Percentiles rank a stretch among this genome's conserved stretches.
These are phyloP conservation scores for Rhizopogon rudus DNA, from an alignment of 768 basidiomycete species.

Conservation along the genomic window DNA sequence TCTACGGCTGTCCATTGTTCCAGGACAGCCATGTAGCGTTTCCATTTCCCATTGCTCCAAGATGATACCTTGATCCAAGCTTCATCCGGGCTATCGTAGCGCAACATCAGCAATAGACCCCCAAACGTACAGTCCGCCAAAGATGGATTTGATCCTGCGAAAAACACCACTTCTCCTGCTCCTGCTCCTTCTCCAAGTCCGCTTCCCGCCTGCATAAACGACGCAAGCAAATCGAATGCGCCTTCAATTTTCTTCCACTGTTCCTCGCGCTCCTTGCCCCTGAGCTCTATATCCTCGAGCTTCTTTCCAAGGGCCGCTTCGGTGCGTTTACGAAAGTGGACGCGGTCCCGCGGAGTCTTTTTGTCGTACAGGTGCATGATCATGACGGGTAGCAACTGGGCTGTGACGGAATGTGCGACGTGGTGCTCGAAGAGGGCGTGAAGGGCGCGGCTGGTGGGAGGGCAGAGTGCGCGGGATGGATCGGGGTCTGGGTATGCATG, in stretches of 20 bases:
- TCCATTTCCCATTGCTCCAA: slow-evolving; percentile 27
- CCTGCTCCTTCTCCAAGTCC: not conserved
- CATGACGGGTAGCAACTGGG: slow-evolving; percentile 13
- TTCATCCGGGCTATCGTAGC: slow-evolving; percentile 22
- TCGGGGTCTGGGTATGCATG: slow-evolving; percentile 17
- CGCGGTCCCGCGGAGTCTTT: slow-evolving; percentile 16
- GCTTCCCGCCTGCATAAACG: slow-evolving; percentile 4
- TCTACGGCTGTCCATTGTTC: slow-evolving; percentile 13
- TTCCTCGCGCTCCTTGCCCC: slow-evolving; percentile 18
- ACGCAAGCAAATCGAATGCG: slow-evolving; percentile 8
- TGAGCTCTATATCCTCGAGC: slow-evolving; percentile 8
- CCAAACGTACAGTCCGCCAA: slow-evolving; percentile 25
- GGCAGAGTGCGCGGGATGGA: slow-evolving; percentile 11
- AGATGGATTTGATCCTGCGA: slow-evolving; percentile 16
- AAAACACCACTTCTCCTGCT: slow-evolving; percentile 3
- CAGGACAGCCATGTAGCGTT: slow-evolving; percentile 13
- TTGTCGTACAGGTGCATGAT: slow-evolving; percentile 16
- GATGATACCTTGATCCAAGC: slow-evolving; percentile 18
- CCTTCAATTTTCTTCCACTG: slow-evolving; percentile 18
- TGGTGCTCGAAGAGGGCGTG: slow-evolving; percentile 21
- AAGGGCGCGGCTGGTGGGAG: slow-evolving; percentile 13
- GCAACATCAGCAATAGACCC: slow-evolving; percentile 18
- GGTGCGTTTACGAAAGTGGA: slow-evolving; percentile 10
- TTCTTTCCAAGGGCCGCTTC: slow-evolving; percentile 9
- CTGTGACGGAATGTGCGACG: slow-evolving; percentile 10